phyloP scores from a whole-genome alignment of 2,329 filamentous ascomycete species.

The Fusarium succisae region DNA sequence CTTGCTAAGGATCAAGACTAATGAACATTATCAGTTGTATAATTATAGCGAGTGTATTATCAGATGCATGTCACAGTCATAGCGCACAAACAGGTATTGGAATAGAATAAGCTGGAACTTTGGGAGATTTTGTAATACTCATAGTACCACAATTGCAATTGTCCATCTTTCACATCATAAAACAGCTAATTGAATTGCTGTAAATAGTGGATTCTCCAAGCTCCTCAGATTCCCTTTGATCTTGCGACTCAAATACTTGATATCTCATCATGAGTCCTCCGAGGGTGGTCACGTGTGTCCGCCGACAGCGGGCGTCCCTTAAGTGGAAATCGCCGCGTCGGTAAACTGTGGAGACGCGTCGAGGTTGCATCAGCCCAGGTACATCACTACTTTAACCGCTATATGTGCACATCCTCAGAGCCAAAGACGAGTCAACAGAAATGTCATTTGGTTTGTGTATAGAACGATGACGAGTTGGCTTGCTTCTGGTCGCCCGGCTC shows the following conservation, averaged over 20 bases:
- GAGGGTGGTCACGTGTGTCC: constrained; percentile 21
- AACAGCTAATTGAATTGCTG: not conserved
- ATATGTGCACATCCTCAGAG: not conserved
- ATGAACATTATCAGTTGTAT: constrained; percentile 13
- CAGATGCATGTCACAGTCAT: not conserved
- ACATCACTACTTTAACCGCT: not conserved
- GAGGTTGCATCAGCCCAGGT: constrained; percentile 20
- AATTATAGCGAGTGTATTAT: not conserved
- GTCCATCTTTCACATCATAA: not conserved
- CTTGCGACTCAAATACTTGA: not conserved
- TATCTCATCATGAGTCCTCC: not conserved
- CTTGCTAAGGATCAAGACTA: constrained; percentile 47
- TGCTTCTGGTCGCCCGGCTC: constrained; percentile 49
- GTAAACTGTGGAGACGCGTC: constrained; percentile 41
- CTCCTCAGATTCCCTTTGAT: not conserved
- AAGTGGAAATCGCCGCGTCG: constrained; percentile 21
- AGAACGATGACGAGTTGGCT: constrained; percentile 54
- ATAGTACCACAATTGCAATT: not conserved
- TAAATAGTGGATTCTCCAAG: no score
- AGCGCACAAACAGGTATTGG: not conserved
- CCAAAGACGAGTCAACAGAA: constrained; percentile 1
- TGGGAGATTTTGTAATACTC: not conserved
- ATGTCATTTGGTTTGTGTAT: constrained; percentile 11
- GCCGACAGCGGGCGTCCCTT: not conserved
- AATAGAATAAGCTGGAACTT: not conserved